Percentiles rank a stretch among this genome's conserved stretches.
Conservation (phyloP, 2,329 filamentous ascomycete genomes). For the Monilinia vaccinii-corymbosi region DNA sequence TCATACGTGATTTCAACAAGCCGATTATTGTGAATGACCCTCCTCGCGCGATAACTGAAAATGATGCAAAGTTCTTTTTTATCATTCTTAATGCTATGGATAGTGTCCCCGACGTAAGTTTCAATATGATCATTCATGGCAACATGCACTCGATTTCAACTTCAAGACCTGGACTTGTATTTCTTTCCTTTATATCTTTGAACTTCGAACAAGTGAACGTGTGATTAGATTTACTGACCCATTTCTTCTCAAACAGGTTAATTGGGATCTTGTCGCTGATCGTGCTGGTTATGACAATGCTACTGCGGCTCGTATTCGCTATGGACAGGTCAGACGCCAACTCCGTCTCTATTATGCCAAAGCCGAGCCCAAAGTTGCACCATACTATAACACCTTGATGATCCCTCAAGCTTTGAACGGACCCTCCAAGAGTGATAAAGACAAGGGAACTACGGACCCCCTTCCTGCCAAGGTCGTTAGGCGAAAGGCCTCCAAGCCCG, state of each 20-base stretch:
- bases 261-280: conserved; percentile 39
- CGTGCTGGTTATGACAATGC: conserved; percentile 38
- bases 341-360: conserved; percentile 25
- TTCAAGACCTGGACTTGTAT: not conserved
- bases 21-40: not conserved
- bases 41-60: conserved; percentile 1
- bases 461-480: conserved; percentile 11
- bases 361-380: not conserved
- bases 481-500: not conserved
- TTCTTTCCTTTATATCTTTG: not conserved
- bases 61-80: conserved; percentile 19
- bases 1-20: not conserved
- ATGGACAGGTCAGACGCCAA: conserved; percentile 42
- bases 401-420: not conserved
- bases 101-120: conserved; percentile 17
- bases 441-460: not conserved
- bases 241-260: conserved; percentile 16
- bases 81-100: conserved; percentile 16
- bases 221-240: not conserved
- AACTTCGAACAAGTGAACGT: not conserved
- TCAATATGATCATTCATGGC: not conserved
- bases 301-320: conserved; percentile 39
- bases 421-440: not conserved
- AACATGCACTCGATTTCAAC: not conserved
- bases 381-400: not conserved